Evolutionary conservation across 2,329 filamentous ascomycete species (phyloP), one percentile per base, ranked within the genome.

Genomic region (Sporothrix variecibatus): DNA sequence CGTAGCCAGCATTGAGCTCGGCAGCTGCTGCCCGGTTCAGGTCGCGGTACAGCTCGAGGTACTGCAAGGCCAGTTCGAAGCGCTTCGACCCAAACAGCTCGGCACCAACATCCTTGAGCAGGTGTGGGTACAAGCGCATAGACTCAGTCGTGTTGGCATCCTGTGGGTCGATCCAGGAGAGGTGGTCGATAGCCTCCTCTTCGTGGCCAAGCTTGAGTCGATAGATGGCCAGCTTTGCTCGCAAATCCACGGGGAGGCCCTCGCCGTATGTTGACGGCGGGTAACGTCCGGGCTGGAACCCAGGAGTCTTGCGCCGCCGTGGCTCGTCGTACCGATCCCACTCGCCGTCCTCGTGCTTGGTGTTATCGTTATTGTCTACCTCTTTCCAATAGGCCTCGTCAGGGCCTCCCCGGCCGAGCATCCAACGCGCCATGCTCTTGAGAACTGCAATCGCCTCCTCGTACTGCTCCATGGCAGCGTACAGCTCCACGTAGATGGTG

Each of bases 401-500:
- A 49, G 87, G 84, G 1, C 69, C 73, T 12, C 76, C 77, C 68
- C 96, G 90, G 9, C 93, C 93, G 53, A 97, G 85, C 72, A 97
- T 86, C 94, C 94, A 97, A 73, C 97, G 87, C 28, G 92, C 89
- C 20, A 97, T 82, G 1, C 86, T 86, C 80, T 93, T 96, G 15
- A 97, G 85, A 76, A 92, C 89, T 38, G 82, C 82, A 2, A 97
- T 87, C 2, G 93, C 94, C 76, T 91, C 87, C 6, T 86, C 82
- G 78, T 91, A 92, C 72, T 89, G 86, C 51, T 87, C 87, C 11
- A 89, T 82, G 67, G 91, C 89, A 38, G 90, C 89, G 75, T 95
- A 90, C 23, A 98, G 86, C 79, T 98, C 94, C 53, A 94, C 88
- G 77, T 96, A 97, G 72, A 95, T 92, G 75, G 94, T 93, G 58